A percentile compares a stretch with the other conserved stretches of the same genome.
These are phyloP conservation scores for Blastobotrys mokoenaii DNA, from an alignment of 805 yeast genomes.

Conservation along the genomic window DNA sequence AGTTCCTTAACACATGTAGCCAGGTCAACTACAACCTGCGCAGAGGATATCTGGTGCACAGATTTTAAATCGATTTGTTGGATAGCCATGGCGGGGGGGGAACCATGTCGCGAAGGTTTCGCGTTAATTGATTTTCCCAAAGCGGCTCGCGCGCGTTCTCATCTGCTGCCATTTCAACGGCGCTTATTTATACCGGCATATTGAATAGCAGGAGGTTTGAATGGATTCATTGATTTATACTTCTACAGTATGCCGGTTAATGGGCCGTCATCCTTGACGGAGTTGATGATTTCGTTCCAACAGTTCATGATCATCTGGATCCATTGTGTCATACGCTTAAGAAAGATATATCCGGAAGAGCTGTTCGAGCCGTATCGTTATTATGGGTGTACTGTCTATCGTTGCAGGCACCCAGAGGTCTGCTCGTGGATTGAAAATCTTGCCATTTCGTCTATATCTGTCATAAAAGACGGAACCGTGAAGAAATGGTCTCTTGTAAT, in stretches of 20 bases:
- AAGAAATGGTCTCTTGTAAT: constrained; percentile 33
- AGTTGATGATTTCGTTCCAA: constrained; percentile 27
- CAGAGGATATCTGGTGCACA: constrained; percentile 74
- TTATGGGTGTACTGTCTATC: constrained; percentile 36
- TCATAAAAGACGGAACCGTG: constrained; percentile 23
- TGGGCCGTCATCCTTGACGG: constrained; percentile 2
- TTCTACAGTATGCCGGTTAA: no score
- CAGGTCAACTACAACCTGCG: constrained; percentile 83
- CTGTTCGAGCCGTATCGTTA: constrained; percentile 38
- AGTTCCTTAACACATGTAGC: constrained; percentile 75
- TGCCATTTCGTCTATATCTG: constrained; percentile 21
- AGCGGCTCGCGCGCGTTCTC: background rate
- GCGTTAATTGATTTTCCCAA: background rate
- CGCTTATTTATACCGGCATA: no score
- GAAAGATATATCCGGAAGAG: constrained; percentile 44
- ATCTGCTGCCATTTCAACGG: no score
- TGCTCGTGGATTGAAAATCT: constrained; percentile 36
- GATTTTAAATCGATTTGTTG: constrained; percentile 41
- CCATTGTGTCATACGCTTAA: constrained; percentile 47
- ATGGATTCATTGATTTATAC: no score
- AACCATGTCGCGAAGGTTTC: background rate
- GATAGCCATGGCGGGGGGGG: constrained; percentile 18
- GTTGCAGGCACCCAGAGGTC: constrained; percentile 41
- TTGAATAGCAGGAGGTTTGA: no score
- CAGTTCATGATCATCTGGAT: constrained; percentile 45